phyloP scores from a whole-genome alignment of 2,329 filamentous ascomycete species.

The Fusarium sp. region DNA sequence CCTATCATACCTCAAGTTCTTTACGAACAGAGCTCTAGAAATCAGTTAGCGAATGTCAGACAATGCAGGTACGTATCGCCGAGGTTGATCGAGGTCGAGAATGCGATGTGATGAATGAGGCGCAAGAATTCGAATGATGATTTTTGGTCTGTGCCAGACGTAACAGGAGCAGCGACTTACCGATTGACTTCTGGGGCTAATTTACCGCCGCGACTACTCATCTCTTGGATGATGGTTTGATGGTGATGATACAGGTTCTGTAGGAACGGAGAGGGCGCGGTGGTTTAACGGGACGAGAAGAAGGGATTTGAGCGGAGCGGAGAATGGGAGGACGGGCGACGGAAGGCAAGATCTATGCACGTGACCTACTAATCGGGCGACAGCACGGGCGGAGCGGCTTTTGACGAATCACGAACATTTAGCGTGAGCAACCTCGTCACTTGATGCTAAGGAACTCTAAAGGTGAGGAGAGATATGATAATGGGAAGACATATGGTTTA shows the following conservation, averaged over 20 bases:
- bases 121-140: slow-evolving; percentile 21
- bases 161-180: slow-evolving; percentile 56
- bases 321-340: slow-evolving; percentile 43
- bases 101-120: slow-evolving; percentile 18
- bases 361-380: slow-evolving; percentile 38
- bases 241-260: slow-evolving; percentile 46
- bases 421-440: slow-evolving; percentile 36
- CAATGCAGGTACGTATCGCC: not conserved
- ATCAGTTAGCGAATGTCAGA: slow-evolving; percentile 46
- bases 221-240: slow-evolving; percentile 70
- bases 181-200: slow-evolving; percentile 99
- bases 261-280: slow-evolving; percentile 42
- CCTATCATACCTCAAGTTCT: slow-evolving; percentile 88
- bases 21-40: slow-evolving; percentile 96
- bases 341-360: slow-evolving; percentile 40
- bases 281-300: slow-evolving; percentile 40
- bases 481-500: not conserved
- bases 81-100: not conserved
- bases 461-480: not conserved
- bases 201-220: slow-evolving; percentile 97
- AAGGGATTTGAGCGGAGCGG: slow-evolving; percentile 45
- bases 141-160: slow-evolving; percentile 13
- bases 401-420: slow-evolving; percentile 24
- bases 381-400: slow-evolving; percentile 4
- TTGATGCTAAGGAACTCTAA: slow-evolving; percentile 13